Conservation (phyloP, 1,139 yeast genomes). For the Debaryomyces sp. region DNA sequence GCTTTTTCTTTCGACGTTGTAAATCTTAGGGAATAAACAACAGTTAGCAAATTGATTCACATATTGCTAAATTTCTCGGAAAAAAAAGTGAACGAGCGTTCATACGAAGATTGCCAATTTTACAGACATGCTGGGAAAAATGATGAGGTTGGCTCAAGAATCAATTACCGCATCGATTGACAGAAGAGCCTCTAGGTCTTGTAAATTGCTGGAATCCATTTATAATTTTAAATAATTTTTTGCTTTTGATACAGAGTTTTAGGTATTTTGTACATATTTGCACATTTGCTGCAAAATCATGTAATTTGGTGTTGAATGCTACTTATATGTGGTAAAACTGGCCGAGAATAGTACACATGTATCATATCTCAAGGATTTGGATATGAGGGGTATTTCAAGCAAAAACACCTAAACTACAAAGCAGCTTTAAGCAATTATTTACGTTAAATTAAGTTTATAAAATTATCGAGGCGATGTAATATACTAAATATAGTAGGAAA, state of each 20-base stretch:
- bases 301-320: not conserved
- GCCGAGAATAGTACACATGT: not conserved
- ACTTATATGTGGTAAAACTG: not conserved
- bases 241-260: not conserved
- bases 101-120: not conserved
- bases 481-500: not conserved
- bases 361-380: not conserved
- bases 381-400: not conserved
- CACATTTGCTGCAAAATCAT: constrained; percentile 1
- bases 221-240: not conserved
- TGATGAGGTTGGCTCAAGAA: not conserved
- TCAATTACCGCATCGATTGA: not conserved
- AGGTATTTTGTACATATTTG: not conserved
- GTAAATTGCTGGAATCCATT: not conserved
- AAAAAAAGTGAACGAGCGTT: not conserved
- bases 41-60: not conserved
- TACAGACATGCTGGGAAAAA: not conserved
- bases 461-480: not conserved
- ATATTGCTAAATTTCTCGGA: not conserved
- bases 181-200: not conserved
- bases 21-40: not conserved
- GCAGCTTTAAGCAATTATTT: not conserved
- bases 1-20: not conserved
- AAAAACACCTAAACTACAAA: not conserved
- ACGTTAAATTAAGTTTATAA: not conserved